A percentile compares a stretch with the other conserved stretches of the same genome.
Evolutionary conservation across 192 early-diverging fungal genomes (phyloP).

Genomic region (Coemansia sp.): DNA sequence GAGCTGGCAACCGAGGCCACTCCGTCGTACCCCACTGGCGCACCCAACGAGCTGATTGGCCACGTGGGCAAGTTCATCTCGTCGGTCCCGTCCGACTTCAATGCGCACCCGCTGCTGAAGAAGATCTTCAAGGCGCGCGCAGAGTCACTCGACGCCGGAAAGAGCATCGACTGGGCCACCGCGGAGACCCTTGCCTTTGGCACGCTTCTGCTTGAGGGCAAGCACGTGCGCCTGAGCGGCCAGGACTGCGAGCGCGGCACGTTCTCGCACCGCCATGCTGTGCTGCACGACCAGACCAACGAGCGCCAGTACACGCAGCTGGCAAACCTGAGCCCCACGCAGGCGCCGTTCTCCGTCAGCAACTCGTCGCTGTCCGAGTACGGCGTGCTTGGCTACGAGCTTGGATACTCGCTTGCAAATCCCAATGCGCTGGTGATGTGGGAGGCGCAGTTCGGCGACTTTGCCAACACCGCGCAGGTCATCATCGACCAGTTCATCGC

Average conservation of each 20-base stretch:
- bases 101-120: constrained; percentile 81
- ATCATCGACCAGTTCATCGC: constrained; percentile 98
- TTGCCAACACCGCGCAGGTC: constrained; percentile 95
- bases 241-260: constrained; percentile 99
- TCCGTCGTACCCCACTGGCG: constrained; percentile 66
- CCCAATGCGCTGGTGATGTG: constrained; percentile 93
- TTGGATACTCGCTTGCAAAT: constrained; percentile 93
- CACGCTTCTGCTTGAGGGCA: constrained; percentile 84
- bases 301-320: constrained; percentile 82
- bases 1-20: constrained; percentile 74
- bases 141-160: constrained; percentile 74
- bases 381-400: constrained; percentile 94
- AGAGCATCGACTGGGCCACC: constrained; percentile 93
- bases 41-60: constrained; percentile 69
- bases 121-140: constrained; percentile 83
- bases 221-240: constrained; percentile 90
- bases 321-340: constrained; percentile 83
- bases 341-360: constrained; percentile 84
- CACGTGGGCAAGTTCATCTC: constrained; percentile 83
- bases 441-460: constrained; percentile 99
- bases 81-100: constrained; percentile 80
- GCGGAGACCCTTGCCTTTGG: constrained; percentile 95
- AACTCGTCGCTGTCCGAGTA: constrained; percentile 98
- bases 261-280: constrained; percentile 97
- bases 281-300: constrained; percentile 92